A percentile compares a stretch with the other conserved stretches of the same genome.
phyloP scores from a whole-genome alignment of 2,329 filamentous ascomycete species.

The Diaporthe helianthi region DNA sequence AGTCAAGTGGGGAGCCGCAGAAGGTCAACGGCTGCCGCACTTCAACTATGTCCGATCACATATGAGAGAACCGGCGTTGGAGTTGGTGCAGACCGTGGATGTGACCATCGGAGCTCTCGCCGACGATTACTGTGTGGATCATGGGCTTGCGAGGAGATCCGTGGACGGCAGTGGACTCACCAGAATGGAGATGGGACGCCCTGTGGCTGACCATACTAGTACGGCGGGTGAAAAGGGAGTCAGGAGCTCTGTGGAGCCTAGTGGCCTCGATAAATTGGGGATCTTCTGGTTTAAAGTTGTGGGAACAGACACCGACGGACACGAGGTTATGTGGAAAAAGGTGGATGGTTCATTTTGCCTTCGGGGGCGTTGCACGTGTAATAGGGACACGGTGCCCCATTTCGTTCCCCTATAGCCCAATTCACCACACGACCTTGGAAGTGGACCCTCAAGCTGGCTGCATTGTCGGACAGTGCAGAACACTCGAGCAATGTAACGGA shows the following conservation, averaged over 20 bases:
- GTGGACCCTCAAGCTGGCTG: too few species aligned
- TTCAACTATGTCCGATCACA: not conserved
- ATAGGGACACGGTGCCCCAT: not conserved
- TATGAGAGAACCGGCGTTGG: not conserved
- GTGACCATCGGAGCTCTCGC: constrained; percentile 16
- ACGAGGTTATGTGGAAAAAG: constrained; percentile 7
- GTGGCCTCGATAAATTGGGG: not conserved
- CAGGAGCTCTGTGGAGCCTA: not conserved
- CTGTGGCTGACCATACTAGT: not conserved
- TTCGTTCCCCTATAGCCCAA: not conserved
- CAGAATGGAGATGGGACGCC: not conserved
- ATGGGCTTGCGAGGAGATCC: not conserved
- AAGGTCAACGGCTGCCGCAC: not conserved
- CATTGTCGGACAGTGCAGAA: too few species aligned
- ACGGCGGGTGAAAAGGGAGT: not conserved
- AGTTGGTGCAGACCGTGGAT: constrained; percentile 9
- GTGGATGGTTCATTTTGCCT: not conserved
- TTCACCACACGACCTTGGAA: too few species aligned
- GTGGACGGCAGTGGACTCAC: not conserved
- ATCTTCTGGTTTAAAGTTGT: constrained; percentile 21
- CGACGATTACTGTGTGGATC: not conserved
- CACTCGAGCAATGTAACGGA: too few species aligned
- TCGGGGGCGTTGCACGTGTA: not conserved
- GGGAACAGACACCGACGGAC: not conserved
- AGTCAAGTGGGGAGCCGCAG: constrained; percentile 5